Base-by-base conservation (phyloP, 73 alveolate species). In the Paramecium sonneborni region DNA sequence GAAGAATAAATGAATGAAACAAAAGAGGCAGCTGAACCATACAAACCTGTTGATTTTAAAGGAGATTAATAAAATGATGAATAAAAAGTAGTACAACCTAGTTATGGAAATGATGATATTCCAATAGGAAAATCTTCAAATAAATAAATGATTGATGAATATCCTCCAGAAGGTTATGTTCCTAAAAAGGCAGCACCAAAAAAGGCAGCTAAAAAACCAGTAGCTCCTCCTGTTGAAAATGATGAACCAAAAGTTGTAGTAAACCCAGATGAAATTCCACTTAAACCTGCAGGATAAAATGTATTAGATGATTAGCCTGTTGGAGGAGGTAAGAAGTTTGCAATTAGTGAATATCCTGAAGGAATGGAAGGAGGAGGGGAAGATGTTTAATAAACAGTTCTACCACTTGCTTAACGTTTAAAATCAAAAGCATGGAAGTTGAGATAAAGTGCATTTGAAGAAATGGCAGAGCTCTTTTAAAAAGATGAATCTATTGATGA, bases 381-480 rank as follows among this genome's bases (percentile, higher is more conserved):
- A 3, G 79, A 88, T 24, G 52, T 46, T 10, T 32, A 88, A 43
- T 57, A 76, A 23, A 38, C 57, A 35, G 86, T 72, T 20, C 30
- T 69, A 24, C 74, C 94, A 70, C 56, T 88, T 26, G 84, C 89
- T 3, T 30, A 67, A 26, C 43, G 94, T 69, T 52, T 88, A 26
- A 69, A 88, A 38, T 76, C 94, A 41, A 88, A 48, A 44, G 69
- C 88, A 24, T 76, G 76, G 90, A 68, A 88, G 23, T 28, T 69
- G 74, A 72, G 97, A 46, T 76, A 85, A 41, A 58, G 62, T 23
- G 97, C 97, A 11, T 93, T 92, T 68, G 97, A 96, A 52, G 98
- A 96, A 86, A 24, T 96, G 58, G 87, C 93, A 21, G 85, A 46
- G 20, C 76, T 76, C 44, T 85, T 94, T 67, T 26, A 94, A 67